Evolutionary conservation across 176 grass and related monocot genomes (phyloP).

Genomic region (Hsuehochloa calcarea): DNA sequence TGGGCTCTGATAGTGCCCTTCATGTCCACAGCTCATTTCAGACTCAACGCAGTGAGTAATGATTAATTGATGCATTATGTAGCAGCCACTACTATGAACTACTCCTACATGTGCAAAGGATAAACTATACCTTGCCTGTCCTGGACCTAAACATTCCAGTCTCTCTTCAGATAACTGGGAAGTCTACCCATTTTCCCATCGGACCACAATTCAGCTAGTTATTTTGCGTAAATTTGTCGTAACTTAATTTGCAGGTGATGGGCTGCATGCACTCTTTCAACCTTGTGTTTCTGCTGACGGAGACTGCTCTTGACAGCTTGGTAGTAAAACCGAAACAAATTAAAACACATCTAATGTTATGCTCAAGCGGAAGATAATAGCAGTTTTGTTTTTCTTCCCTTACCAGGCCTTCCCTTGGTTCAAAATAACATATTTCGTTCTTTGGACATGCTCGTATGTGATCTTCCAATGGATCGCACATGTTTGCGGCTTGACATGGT

Average conservation of each 20-base stretch:
- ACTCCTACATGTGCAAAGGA: not conserved
- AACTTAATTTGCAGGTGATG: conserved; percentile 37
- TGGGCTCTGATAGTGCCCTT: conserved; percentile 50
- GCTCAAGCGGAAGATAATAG: not conserved
- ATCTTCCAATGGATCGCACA: conserved; percentile 57
- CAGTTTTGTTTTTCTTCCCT: not conserved
- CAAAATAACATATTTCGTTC: conserved; percentile 51
- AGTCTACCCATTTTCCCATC: not conserved
- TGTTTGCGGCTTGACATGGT: conserved; percentile 59
- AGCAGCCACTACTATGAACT: not conserved
- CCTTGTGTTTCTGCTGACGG: conserved; percentile 45
- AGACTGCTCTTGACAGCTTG: conserved; percentile 55
- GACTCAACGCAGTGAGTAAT: conserved; percentile 50
- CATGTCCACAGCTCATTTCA: conserved; percentile 42
- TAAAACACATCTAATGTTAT: not conserved
- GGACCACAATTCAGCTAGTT: not conserved
- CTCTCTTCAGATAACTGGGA: not conserved
- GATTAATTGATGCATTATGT: not conserved
- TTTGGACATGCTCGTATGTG: conserved; percentile 61
- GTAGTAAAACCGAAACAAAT: conserved; percentile 14
- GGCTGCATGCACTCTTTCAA: conserved; percentile 53
- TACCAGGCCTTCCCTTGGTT: conserved; percentile 59
- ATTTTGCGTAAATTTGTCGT: not conserved
- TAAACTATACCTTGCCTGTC: not conserved
- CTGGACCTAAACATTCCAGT: not conserved